Conservation (phyloP, 2,329 filamentous ascomycete genomes). For the Aspergillus phoenicis region DNA sequence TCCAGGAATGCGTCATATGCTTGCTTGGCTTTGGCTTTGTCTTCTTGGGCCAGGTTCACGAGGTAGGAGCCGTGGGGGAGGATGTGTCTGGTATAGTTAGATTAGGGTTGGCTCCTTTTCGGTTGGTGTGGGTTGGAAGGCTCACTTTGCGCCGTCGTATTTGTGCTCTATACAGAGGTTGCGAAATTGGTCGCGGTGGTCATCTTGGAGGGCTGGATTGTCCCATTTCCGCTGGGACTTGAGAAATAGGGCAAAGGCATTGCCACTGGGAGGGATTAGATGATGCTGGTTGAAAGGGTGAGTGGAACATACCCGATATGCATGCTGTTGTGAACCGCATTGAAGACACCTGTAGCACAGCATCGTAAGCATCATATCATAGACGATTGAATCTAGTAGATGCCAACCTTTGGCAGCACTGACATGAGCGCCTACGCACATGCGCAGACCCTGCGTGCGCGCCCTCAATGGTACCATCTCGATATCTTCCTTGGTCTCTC, state of each 20-base stretch:
- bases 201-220: constrained; percentile 72
- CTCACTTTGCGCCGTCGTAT: constrained; percentile 67
- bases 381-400: not conserved
- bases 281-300: not conserved
- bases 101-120: not conserved
- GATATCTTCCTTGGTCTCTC: constrained; percentile 58
- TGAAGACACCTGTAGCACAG: constrained; percentile 71
- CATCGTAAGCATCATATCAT: constrained; percentile 16
- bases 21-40: constrained; percentile 77
- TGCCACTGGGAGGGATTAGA: constrained; percentile 59
- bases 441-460: constrained; percentile 71
- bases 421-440: constrained; percentile 92
- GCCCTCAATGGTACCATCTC: constrained; percentile 64
- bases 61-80: constrained; percentile 95
- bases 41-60: constrained; percentile 88
- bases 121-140: not conserved
- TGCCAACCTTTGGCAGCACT: constrained; percentile 77
- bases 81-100: constrained; percentile 58
- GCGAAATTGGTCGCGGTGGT: constrained; percentile 70
- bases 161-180: constrained; percentile 66
- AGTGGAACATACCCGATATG: constrained; percentile 64
- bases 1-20: constrained; percentile 86
- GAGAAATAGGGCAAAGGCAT: constrained; percentile 91
- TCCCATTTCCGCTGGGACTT: constrained; percentile 97
- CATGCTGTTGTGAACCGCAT: constrained; percentile 74